Conservation (phyloP, 768 basidiomycete species). For the Termitomyces eurrhizus region DNA sequence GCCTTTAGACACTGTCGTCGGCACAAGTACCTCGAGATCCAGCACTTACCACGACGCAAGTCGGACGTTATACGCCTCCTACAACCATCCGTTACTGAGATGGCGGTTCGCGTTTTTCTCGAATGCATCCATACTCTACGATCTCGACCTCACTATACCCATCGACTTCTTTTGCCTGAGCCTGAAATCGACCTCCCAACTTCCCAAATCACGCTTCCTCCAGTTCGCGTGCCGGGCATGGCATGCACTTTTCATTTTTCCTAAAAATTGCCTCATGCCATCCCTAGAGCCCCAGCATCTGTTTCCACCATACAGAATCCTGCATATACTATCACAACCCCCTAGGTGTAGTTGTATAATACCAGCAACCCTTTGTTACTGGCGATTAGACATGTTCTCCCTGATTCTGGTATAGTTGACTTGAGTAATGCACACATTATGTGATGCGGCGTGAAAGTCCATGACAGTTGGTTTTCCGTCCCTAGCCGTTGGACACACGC, state of each 20-base stretch:
- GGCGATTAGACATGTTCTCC: slow-evolving; percentile 8
- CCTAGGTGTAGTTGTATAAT: slow-evolving; percentile 21
- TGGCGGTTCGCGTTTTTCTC: slow-evolving; percentile 19
- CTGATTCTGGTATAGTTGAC: neutral
- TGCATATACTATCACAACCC: slow-evolving; percentile 15
- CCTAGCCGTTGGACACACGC: neutral
- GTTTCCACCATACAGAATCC: slow-evolving; percentile 5
- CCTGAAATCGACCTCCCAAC: slow-evolving; percentile 10
- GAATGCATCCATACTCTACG: slow-evolving; percentile 26
- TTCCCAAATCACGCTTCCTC: slow-evolving; percentile 5
- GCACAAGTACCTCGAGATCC: slow-evolving; percentile 5
- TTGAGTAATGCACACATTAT: neutral
- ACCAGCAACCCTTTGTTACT: slow-evolving; percentile 12
- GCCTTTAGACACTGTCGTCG: slow-evolving; percentile 5
- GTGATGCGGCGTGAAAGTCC: neutral
- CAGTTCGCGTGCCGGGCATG: neutral
- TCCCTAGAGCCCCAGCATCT: slow-evolving; percentile 13
- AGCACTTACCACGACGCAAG: slow-evolving; percentile 9
- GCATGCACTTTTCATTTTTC: slow-evolving; percentile 8
- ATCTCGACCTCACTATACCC: slow-evolving; percentile 19
- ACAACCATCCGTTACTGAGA: slow-evolving; percentile 21
- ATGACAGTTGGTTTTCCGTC: neutral
- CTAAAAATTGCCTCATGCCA: slow-evolving; percentile 14
- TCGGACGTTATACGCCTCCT: slow-evolving; percentile 13
- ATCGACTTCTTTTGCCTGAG: slow-evolving; percentile 13